Percentiles rank a stretch among this genome's conserved stretches.
Evolutionary conservation across 768 basidiomycete genomes (phyloP).

Genomic region (Leccinellum albellum): DNA sequence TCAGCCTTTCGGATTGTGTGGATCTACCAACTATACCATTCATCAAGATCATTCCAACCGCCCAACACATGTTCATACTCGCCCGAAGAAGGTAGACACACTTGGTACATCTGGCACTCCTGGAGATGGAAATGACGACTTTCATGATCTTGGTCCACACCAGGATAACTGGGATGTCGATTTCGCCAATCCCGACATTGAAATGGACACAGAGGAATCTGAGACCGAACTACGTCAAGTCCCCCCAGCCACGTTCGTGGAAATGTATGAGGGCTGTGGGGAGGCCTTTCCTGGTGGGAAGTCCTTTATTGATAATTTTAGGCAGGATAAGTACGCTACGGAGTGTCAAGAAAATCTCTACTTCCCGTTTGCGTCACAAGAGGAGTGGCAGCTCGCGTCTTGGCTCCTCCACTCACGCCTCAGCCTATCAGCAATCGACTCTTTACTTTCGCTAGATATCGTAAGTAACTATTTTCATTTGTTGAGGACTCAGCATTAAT

Average conservation of each 20-base stretch:
- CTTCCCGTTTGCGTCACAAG: not conserved
- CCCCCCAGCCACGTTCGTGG: not conserved
- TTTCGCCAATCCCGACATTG: not conserved
- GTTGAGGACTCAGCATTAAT: not conserved
- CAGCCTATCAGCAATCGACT: not conserved
- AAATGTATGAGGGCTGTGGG: not conserved
- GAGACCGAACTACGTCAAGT: not conserved
- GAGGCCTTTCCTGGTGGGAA: not conserved
- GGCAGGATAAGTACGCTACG: slow-evolving; percentile 20
- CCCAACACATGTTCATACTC: not conserved
- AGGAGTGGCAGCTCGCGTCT: not conserved
- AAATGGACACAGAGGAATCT: not conserved
- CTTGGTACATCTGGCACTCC: not conserved
- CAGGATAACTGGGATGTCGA: not conserved
- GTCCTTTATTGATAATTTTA: slow-evolving; percentile 28
- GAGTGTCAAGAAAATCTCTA: slow-evolving; percentile 16
- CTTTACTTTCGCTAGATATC: not conserved
- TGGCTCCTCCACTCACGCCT: not conserved
- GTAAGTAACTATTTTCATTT: not conserved
- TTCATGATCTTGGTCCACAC: not conserved
- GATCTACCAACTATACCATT: not conserved
- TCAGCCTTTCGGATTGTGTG: not conserved
- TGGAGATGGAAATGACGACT: too few relatives aligned
- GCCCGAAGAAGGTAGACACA: not conserved
- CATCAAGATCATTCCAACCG: not conserved